Base-by-base conservation (phyloP, 1,284 basidiomycete species). In the Pseudozyma hubeiensis region DNA sequence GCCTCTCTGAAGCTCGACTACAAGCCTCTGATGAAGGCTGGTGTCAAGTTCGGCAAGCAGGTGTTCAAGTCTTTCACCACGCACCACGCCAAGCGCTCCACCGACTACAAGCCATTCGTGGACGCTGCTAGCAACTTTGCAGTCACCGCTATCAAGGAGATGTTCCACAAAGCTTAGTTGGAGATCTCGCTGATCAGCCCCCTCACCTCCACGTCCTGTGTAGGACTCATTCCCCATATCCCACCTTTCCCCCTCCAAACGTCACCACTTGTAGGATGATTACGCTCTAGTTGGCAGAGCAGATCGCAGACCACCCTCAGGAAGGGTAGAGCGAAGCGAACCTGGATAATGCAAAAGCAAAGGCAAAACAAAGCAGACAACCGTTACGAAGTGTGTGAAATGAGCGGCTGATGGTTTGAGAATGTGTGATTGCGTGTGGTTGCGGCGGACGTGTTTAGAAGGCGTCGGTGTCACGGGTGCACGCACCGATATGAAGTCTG, bases 41-140 rank as follows among this genome's bases (percentile, higher is more conserved):
- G 63, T 19, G 54, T 56, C 56, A 46, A 58, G 30, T 77, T 50
- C 34, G 70, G 59, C 41, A 57, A 60, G 54, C 70, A 73, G 61
- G 49, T 73, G 40, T 73, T 67, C 61, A 56, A 64, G 50, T 64
- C 70, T 30, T 67, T 77, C 56, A 66, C 68, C 48, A 56, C 56
- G 31, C 35, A 46, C 34, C 71, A 77, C 48, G 47, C 49, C 39
- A 73, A 73, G 70, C 64, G 70, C 16, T 64, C 70, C 86, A 48
- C 58, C 24, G 77, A 79, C 39, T 65, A 65, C 49, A 93, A 94
- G 60, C 93, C 93, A 7, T 87, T 94, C 16, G 93, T 93, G 78
- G 92, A 94, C 84, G 90, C 92, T 1, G 70, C 70, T 24, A 60
- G 57, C 57, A 64, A 33, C 37, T 73, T 73, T 59, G 64, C 70